Base-by-base conservation (phyloP, 805 yeast species). In the Metschnikowia proteae region DNA sequence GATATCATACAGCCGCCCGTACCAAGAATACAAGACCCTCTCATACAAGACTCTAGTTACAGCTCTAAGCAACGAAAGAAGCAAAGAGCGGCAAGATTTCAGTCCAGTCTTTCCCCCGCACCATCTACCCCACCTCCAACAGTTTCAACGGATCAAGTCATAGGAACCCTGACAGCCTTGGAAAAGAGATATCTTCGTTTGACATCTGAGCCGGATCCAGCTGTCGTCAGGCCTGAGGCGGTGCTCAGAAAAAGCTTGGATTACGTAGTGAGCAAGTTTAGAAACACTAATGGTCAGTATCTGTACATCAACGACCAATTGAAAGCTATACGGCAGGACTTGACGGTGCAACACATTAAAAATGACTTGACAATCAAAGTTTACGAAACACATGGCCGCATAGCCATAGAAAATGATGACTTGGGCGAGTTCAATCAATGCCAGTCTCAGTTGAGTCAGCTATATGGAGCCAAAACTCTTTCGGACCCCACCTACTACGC, bases 341-440 rank as follows among this genome's bases (percentile, higher is more conserved):
- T 92, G 54, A 87, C 95, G 3, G 97, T 92, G 7, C 99, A 92
- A 67, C 86, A 86, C 60, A 83, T 92, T 38, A 84, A 84, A 58
- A 82, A 82, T 59, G 82, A 79, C 38, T 87, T 94, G 61, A 80
- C 97, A 0, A 79, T 89, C 5, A 61, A 69, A 47, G 96, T 89
- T 0, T 92, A 94, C 65, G 94, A 89, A 65, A 77, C 83, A 3
- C 96, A 92, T 65, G 94, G 94, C 3, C 79, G 90, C 43, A 71
- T 91, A n/a, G 96, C 97, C 0, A 76, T 92, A 34, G 86, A 83
- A 56, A 83, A 86, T 60, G 76, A 79, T 36, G 99, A 92, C 65
- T 68, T 92, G 53, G 97, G 97, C 7, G 98, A 94, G 65, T 90
- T 87, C 64, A 94, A 94, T 68, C 97, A 92, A 64, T 94, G 98